Percentiles rank a stretch among this genome's conserved stretches.
Conservation (phyloP, 2,329 filamentous ascomycete species). For the Thermoascus crustaceus region DNA sequence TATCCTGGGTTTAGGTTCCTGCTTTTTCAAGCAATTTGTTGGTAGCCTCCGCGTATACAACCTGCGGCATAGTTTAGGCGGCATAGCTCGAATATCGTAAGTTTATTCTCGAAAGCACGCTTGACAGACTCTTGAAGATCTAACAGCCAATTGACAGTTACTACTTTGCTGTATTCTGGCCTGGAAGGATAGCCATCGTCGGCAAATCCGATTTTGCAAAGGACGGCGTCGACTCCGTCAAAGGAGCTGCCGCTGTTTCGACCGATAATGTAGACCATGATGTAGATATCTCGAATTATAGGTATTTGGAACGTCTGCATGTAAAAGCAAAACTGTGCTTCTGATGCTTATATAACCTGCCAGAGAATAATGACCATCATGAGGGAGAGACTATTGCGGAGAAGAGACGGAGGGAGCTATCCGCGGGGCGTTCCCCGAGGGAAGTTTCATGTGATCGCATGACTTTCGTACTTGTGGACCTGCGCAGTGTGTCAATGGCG, state of each 20-base stretch:
- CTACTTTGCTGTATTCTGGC: conserved; percentile 18
- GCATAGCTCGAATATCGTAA: conserved; percentile 21
- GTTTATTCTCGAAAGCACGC: conserved; percentile 19
- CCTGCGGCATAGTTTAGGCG: conserved; percentile 24
- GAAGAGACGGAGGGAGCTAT: no score
- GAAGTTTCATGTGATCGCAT: no score
- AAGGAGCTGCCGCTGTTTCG: conserved; percentile 25
- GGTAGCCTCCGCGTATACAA: conserved; percentile 21
- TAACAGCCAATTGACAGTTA: conserved; percentile 22
- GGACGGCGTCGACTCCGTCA: conserved; percentile 23
- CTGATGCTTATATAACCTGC: no score
- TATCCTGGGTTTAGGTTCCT: conserved; percentile 15
- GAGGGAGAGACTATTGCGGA: no score
- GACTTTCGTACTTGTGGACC: no score
- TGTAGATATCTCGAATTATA: no score
- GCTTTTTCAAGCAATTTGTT: conserved; percentile 15
- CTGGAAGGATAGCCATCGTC: conserved; percentile 21
- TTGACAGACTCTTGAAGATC: conserved; percentile 19
- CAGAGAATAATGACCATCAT: no score
- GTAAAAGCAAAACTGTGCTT: no score
- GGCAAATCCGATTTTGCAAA: conserved; percentile 19
- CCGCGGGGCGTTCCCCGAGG: no score
- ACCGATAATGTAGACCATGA: conserved; percentile 22
- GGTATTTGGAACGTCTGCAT: no score
- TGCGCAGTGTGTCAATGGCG: no score